phyloP scores from a whole-genome alignment of 495 filamentous ascomycete species.

The Friedmanniomyces simplex region DNA sequence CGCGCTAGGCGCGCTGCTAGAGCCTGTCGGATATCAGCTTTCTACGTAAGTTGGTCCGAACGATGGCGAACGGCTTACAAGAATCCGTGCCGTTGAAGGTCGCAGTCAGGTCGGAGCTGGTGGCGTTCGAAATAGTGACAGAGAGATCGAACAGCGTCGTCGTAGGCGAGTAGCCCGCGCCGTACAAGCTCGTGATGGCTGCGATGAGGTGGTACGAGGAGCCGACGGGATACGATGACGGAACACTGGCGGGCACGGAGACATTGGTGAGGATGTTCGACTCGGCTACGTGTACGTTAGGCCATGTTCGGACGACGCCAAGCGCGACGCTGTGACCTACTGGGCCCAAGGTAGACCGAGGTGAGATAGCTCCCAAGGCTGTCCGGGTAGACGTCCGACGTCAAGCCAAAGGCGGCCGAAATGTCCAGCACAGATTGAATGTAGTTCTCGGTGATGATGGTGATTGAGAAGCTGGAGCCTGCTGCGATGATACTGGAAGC shows the following conservation, averaged over 20 bases:
- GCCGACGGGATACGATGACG: neutral
- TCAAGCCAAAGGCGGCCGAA: constrained; percentile 17
- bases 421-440: constrained; percentile 23
- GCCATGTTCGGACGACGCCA: neutral
- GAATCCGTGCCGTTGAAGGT: neutral
- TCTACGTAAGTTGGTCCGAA: neutral
- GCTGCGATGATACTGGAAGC: constrained; percentile 9
- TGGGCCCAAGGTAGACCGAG: constrained; percentile 14
- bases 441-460: constrained; percentile 19
- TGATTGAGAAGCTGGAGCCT: constrained; percentile 10
- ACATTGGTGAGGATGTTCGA: constrained; percentile 17
- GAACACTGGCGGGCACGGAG: constrained; percentile 1
- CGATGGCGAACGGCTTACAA: neutral
- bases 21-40: neutral
- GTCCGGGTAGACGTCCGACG: neutral
- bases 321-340: neutral
- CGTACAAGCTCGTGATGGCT: constrained; percentile 5
- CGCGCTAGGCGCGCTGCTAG: neutral
- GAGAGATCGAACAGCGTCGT: neutral
- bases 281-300: neutral
- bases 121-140: neutral
- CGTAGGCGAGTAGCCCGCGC: constrained; percentile 3
- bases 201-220: neutral
- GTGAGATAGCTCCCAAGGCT: constrained; percentile 9
- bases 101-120: neutral